These are phyloP conservation scores for Arabis hirsuta DNA, from an alignment of 345 rosid species.

Conservation along the genomic window DNA sequence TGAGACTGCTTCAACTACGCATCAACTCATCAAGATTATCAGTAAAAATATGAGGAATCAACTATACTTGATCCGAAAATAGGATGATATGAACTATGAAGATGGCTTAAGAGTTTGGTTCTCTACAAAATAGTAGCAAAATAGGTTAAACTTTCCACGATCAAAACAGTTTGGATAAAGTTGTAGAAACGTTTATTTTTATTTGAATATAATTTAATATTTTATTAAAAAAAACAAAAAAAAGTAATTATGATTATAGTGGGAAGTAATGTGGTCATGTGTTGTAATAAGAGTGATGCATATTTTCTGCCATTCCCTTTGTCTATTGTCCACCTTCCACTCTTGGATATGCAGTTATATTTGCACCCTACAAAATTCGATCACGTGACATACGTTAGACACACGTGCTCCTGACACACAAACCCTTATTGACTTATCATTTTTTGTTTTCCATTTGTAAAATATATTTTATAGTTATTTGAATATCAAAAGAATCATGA, in stretches of 20 bases:
- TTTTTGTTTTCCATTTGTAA: neutral
- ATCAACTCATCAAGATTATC: too few species aligned
- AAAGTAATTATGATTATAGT: conserved; percentile 21
- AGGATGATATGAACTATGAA: too few species aligned
- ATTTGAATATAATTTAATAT: too few species aligned
- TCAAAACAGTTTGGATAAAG: too few species aligned
- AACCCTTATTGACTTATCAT: conserved; percentile 5
- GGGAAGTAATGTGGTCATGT: conserved; percentile 37
- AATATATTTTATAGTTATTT: neutral
- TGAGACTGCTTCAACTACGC: too few species aligned
- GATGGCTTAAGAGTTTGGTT: too few species aligned
- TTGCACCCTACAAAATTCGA: conserved; percentile 8
- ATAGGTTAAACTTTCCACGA: too few species aligned
- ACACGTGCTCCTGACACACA: conserved; percentile 29
- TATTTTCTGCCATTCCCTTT: conserved; percentile 24
- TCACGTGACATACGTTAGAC: conserved; percentile 26
- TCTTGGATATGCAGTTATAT: conserved; percentile 9
- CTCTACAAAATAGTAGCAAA: too few species aligned
- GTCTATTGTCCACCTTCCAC: conserved; percentile 31
- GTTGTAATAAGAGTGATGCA: conserved; percentile 28
- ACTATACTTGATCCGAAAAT: too few species aligned
- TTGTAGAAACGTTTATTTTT: too few species aligned
- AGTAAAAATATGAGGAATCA: too few species aligned
- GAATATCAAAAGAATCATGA: neutral
- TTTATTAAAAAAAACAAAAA: too few species aligned